A percentile compares a stretch with the other conserved stretches of the same genome.
Evolutionary conservation across 2,329 filamentous ascomycete genomes (phyloP).

Genomic region (Colletotrichum australisinense): DNA sequence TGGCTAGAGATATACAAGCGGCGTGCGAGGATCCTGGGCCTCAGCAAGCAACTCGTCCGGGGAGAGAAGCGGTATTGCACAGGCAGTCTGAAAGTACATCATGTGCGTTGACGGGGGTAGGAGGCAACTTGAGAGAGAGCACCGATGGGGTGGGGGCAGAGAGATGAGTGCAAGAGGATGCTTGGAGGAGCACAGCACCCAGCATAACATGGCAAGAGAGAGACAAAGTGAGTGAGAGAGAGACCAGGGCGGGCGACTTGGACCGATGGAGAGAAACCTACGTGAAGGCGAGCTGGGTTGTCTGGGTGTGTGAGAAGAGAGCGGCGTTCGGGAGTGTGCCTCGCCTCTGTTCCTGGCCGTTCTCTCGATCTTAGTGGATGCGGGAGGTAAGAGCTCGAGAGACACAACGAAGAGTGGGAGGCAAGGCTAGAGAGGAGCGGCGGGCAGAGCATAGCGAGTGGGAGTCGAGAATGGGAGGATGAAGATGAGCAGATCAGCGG

Average conservation of each 20-base stretch:
- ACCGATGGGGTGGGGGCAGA: not conserved
- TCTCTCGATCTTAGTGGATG: conserved; percentile 31
- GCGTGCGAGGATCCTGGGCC: conserved; percentile 31
- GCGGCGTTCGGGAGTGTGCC: conserved; percentile 24
- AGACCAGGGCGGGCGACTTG: conserved; percentile 33
- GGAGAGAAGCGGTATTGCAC: conserved; percentile 28
- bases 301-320: conserved; percentile 27
- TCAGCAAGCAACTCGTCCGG: conserved; percentile 32
- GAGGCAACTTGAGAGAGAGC: conserved; percentile 33
- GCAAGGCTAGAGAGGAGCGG: conserved; percentile 25
- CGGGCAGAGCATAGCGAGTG: conserved; percentile 20
- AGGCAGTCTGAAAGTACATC: conserved; percentile 30
- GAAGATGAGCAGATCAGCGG: conserved; percentile 37
- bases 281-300: conserved; percentile 32
- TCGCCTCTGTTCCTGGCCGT: conserved; percentile 22
- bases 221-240: conserved; percentile 7
- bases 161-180: conserved; percentile 9
- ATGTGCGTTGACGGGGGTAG: conserved; percentile 27
- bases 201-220: not conserved
- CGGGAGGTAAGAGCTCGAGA: conserved; percentile 20
- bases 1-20: conserved; percentile 36
- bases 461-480: conserved; percentile 25
- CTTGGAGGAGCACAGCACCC: conserved; percentile 7
- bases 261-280: conserved; percentile 35
- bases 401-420: conserved; percentile 17